Evolutionary conservation across 148 eudicot species (phyloP).

Genomic region (Chenopodium quinoa): DNA sequence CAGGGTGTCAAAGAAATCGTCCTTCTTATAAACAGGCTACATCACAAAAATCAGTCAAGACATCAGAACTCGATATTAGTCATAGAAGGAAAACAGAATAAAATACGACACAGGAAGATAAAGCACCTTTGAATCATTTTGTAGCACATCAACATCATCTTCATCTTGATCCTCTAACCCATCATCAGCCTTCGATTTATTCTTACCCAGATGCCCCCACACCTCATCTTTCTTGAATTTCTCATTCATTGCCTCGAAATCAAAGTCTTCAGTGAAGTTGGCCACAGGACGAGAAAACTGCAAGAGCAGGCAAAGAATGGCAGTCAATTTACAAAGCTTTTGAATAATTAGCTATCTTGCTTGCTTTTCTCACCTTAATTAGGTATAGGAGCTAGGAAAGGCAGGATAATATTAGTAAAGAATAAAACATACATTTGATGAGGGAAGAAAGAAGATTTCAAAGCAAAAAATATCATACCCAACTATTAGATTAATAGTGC

Average conservation of each 20-base stretch:
- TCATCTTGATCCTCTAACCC: constrained; percentile 26
- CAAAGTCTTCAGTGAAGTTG: constrained; percentile 56
- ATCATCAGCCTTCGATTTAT: constrained; percentile 32
- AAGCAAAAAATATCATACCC: background rate
- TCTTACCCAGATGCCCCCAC: constrained; percentile 70
- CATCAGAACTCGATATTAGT: background rate
- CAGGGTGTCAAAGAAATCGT: constrained; percentile 65
- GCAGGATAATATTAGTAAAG: background rate
- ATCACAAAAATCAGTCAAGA: background rate
- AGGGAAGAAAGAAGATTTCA: background rate
- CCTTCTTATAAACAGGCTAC: constrained; percentile 68
- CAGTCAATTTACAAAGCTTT: constrained; percentile 11
- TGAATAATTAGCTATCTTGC: background rate
- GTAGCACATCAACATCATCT: constrained; percentile 29
- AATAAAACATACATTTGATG: background rate
- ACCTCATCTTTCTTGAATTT: constrained; percentile 70
- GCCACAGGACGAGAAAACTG: constrained; percentile 38
- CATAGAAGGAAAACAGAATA: background rate
- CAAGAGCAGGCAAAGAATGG: constrained; percentile 10
- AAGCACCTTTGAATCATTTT: constrained; percentile 24
- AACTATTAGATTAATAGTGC: background rate
- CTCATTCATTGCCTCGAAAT: constrained; percentile 73
- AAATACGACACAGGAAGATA: background rate
- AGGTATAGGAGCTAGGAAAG: background rate
- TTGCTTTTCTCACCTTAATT: background rate